These are phyloP conservation scores for Blastomyces gilchristii DNA, from an alignment of 2,329 filamentous ascomycete genomes.

Conservation along the genomic window DNA sequence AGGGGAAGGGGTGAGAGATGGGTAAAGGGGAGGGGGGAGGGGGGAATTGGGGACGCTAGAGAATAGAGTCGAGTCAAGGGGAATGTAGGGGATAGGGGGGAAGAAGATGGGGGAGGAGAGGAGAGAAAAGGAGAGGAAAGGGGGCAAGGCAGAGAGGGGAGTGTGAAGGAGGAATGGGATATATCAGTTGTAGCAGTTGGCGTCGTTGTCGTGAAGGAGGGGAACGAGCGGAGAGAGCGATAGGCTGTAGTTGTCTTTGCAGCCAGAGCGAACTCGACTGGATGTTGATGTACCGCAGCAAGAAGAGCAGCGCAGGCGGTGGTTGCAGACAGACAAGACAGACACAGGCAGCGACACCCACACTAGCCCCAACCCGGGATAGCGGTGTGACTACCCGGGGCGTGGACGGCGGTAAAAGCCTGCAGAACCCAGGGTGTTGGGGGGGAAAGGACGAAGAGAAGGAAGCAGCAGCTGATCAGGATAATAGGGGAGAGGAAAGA, in stretches of 20 bases:
- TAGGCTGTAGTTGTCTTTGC: not conserved
- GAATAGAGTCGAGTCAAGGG: too few species aligned
- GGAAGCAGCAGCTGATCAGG: too few species aligned
- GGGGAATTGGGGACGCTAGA: not conserved
- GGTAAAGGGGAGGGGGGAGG: not conserved
- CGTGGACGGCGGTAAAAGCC: not conserved
- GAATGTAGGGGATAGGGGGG: not conserved
- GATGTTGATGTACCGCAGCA: not conserved
- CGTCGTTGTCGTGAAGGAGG: not conserved
- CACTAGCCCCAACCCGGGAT: constrained; percentile 4
- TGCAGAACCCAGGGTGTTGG: not conserved
- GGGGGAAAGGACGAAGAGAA: too few species aligned
- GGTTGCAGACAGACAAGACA: not conserved
- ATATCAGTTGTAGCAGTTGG: not conserved
- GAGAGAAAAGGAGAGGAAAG: too few species aligned
- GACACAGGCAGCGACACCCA: not conserved
- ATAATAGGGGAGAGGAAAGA: too few species aligned
- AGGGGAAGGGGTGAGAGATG: not conserved
- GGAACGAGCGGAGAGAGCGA: not conserved
- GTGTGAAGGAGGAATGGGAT: not conserved
- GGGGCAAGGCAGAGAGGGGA: too few species aligned
- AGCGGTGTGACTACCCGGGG: not conserved
- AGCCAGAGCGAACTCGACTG: not conserved
- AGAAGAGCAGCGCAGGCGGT: too few species aligned
- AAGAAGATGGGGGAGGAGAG: not conserved